Percentiles rank a stretch among this genome's conserved stretches.
These are phyloP conservation scores for Graphiopsis chlorocephala DNA, from an alignment of 2,329 filamentous ascomycete species.

Conservation along the genomic window DNA sequence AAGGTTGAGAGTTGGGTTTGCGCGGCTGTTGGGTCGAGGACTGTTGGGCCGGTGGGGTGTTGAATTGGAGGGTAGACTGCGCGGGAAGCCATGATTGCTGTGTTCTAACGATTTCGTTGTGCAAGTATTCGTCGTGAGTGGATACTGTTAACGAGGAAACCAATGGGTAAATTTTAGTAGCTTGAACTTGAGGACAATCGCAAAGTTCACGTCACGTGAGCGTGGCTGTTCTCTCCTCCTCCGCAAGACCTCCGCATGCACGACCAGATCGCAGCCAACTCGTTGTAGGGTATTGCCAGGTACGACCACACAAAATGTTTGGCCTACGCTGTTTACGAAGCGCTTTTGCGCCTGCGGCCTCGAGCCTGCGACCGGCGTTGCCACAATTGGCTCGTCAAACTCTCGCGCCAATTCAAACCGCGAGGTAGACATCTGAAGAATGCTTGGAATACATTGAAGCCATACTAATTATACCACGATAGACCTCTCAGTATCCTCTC, in stretches of 20 bases:
- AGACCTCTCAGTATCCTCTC: conserved; percentile 26
- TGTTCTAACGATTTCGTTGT: neutral
- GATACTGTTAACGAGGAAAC: neutral
- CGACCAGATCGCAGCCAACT: neutral
- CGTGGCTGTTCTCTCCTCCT: neutral
- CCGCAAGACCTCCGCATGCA: neutral
- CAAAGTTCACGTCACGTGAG: neutral
- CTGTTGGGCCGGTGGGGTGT: conserved; percentile 30
- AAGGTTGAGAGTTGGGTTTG: conserved; percentile 39
- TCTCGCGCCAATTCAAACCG: neutral
- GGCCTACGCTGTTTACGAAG: conserved; percentile 21
- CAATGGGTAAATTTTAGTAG: conserved; percentile 9
- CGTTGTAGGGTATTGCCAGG: neutral
- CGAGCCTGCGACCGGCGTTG: conserved; percentile 1
- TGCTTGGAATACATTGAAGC: neutral
- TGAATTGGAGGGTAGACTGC: conserved; percentile 37
- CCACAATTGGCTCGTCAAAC: conserved; percentile 13
- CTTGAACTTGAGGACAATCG: neutral
- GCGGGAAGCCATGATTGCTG: conserved; percentile 19
- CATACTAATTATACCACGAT: neutral
- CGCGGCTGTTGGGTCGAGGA: conserved; percentile 36
- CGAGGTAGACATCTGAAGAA: conserved; percentile 2
- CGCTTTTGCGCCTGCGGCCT: conserved; percentile 12
- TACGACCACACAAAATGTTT: conserved; percentile 18
- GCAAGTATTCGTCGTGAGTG: neutral